These are phyloP conservation scores for Alternaria viburni DNA, from an alignment of 2,329 filamentous ascomycete species.

Conservation along the genomic window DNA sequence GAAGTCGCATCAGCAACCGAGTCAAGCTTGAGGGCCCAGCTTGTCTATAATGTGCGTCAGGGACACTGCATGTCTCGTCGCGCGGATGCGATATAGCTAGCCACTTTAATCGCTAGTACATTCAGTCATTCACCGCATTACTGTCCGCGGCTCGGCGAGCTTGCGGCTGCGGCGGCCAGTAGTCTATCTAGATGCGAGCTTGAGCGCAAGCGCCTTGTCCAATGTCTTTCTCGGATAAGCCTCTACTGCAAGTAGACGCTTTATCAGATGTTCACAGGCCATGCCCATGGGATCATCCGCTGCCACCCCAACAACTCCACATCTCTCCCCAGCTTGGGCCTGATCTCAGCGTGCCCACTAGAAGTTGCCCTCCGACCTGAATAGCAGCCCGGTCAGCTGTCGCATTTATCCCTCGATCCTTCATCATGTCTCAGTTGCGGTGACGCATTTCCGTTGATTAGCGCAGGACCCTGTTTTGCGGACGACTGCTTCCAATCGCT, in stretches of 20 bases:
- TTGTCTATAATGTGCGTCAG: not conserved
- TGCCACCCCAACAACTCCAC: conserved; percentile 17
- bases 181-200: conserved; percentile 1
- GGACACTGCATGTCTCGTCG: not conserved
- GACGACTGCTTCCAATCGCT: conserved; percentile 8
- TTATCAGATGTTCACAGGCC: conserved; percentile 23
- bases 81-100: not conserved
- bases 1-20: not conserved
- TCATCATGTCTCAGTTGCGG: conserved; percentile 21
- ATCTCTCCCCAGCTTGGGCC: conserved; percentile 7
- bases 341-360: not conserved
- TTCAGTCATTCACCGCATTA: not conserved
- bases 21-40: not conserved
- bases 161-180: conserved; percentile 8
- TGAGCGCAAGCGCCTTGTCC: not conserved
- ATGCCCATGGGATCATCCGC: conserved; percentile 19
- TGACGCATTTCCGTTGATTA: conserved; percentile 39
- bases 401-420: conserved; percentile 5
- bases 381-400: not conserved
- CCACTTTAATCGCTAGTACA: not conserved
- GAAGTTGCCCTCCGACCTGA: not conserved
- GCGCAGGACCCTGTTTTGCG: conserved; percentile 15
- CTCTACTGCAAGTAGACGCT: conserved; percentile 11
- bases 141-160: not conserved
- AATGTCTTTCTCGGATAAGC: not conserved